These are phyloP conservation scores for Erigeron canadensis DNA, from an alignment of 129 eudicot species.

Conservation along the genomic window DNA sequence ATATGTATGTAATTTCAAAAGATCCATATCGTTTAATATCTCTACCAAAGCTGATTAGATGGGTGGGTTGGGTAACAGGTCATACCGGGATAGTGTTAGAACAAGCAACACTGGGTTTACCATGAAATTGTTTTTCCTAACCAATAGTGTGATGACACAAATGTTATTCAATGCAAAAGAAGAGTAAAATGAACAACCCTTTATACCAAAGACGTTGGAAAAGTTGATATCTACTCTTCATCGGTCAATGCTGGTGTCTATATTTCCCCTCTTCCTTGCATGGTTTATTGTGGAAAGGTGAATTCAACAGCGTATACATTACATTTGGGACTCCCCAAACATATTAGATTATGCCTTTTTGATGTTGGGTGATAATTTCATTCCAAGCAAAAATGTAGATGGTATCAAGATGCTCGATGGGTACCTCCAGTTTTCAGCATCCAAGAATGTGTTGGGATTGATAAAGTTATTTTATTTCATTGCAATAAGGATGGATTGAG, in stretches of 20 bases:
- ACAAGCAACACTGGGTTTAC: too few relatives aligned
- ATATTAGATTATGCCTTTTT: conserved; percentile 91
- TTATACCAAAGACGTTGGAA: conserved; percentile 90
- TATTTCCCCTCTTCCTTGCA: conserved; percentile 81
- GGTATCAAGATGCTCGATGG: conserved; percentile 98
- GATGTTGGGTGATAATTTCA: conserved; percentile 87
- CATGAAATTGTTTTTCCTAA: too few relatives aligned
- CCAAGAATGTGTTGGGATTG: conserved; percentile 70
- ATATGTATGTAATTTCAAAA: too few relatives aligned
- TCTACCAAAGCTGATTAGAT: too few relatives aligned
- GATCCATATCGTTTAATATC: too few relatives aligned
- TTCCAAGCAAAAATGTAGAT: conserved; percentile 70
- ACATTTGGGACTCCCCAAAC: conserved; percentile 76
- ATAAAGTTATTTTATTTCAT: conserved; percentile 52
- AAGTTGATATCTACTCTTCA: conserved; percentile 93
- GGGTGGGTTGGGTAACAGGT: too few relatives aligned
- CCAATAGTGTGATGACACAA: too few relatives aligned
- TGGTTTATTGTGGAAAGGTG: conserved; percentile 95
- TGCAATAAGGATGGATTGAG: conserved; percentile 1
- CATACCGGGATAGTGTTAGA: too few relatives aligned
- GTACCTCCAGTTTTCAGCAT: conserved; percentile 94
- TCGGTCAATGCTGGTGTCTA: conserved; percentile 86
- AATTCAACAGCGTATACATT: conserved; percentile 73
- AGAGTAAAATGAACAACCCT: conserved; percentile 90
- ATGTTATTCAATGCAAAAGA: conserved; percentile 92